Evolutionary conservation across 2,329 filamentous ascomycete species (phyloP).

Genomic region (Alternaria sp.): DNA sequence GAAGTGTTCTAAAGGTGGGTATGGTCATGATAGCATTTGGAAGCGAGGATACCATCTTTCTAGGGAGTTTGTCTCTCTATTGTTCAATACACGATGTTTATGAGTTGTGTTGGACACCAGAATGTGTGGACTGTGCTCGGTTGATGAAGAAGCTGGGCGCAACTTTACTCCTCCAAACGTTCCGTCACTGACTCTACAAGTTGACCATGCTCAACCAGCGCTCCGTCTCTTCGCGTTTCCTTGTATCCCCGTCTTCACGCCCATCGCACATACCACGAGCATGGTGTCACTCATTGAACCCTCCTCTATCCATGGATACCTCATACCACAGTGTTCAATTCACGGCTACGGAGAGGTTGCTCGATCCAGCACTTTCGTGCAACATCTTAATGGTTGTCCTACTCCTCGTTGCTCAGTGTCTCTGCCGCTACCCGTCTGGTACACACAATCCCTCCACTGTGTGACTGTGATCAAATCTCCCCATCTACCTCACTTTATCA

Average conservation of each 20-base stretch:
- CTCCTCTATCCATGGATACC: too few relatives aligned
- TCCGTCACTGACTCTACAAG: too few relatives aligned
- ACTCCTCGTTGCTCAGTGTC: not conserved
- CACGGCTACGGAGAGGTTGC: too few relatives aligned
- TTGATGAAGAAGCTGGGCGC: too few relatives aligned
- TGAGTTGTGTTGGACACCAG: constrained; percentile 6
- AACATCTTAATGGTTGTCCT: not conserved
- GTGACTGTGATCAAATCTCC: not conserved
- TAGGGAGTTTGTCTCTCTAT: constrained; percentile 11
- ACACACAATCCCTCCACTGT: not conserved
- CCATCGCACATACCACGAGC: too few relatives aligned
- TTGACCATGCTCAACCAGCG: too few relatives aligned
- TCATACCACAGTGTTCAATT: too few relatives aligned
- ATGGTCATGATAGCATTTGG: constrained; percentile 39
- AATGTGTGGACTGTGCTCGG: too few relatives aligned
- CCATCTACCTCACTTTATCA: not conserved
- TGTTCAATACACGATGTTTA: constrained; percentile 16
- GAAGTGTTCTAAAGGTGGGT: constrained; percentile 20
- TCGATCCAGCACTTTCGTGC: not conserved
- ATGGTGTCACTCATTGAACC: too few relatives aligned
- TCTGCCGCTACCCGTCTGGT: not conserved
- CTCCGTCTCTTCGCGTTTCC: too few relatives aligned
- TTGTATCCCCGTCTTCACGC: too few relatives aligned
- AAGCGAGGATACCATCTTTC: constrained; percentile 43
- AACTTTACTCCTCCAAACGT: too few relatives aligned